A percentile compares a stretch with the other conserved stretches of the same genome.
Conservation (phyloP, 805 yeast genomes). For the Metschnikowia amazonensis region DNA sequence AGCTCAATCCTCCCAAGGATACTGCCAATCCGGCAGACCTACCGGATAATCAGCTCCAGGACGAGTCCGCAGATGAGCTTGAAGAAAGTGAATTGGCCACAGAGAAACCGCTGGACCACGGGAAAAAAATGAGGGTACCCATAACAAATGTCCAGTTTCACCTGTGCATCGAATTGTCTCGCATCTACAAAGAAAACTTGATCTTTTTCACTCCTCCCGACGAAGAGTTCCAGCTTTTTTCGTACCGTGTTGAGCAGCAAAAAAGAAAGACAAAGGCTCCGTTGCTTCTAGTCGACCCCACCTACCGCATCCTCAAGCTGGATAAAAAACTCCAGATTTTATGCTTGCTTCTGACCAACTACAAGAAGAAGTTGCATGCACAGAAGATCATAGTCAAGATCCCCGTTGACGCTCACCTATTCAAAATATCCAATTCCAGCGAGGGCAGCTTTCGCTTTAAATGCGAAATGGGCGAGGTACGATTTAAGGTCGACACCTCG, state of each 20-base stretch:
- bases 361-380: conserved; percentile 34
- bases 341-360: conserved; percentile 33
- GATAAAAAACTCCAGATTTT: conserved; percentile 30
- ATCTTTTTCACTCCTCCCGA: conserved; percentile 88
- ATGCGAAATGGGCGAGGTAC: conserved; percentile 66
- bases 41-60: conserved; percentile 13
- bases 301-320: conserved; percentile 23
- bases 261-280: conserved; percentile 38
- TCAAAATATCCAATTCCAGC: conserved; percentile 18
- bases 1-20: conserved; percentile 4
- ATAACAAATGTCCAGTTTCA: conserved; percentile 40
- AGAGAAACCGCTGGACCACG: neutral
- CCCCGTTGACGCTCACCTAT: conserved; percentile 36
- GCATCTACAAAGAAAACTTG: conserved; percentile 62
- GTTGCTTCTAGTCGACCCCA: conserved; percentile 41
- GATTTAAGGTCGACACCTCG: conserved; percentile 66
- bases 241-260: conserved; percentile 41
- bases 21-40: neutral
- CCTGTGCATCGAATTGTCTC: conserved; percentile 72
- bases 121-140: conserved; percentile 23
- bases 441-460: conserved; percentile 32
- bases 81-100: neutral
- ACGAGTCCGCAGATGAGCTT: conserved; percentile 1
- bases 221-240: conserved; percentile 37
- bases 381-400: conserved; percentile 27